Percentiles rank a stretch among this genome's conserved stretches.
phyloP scores from a whole-genome alignment of 768 basidiomycete species.

The Trametes coccinea region DNA sequence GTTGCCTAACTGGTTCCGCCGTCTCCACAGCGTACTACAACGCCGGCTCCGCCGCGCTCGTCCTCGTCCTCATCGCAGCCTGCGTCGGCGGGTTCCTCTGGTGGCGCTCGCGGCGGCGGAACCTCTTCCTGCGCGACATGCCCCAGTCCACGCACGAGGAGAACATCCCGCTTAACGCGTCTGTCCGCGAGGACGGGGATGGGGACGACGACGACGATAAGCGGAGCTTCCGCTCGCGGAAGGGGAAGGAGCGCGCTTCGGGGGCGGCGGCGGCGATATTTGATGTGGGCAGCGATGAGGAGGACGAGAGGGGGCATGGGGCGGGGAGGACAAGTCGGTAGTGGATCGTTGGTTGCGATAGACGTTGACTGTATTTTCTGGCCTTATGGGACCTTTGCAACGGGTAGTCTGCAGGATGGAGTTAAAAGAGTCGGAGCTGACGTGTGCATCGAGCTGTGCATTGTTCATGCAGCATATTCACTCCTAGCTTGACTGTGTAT shows the following conservation, averaged over 20 bases:
- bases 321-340: not conserved
- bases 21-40: constrained; percentile 81
- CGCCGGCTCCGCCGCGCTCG: constrained; percentile 83
- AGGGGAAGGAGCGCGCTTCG: constrained; percentile 39
- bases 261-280: constrained; percentile 39
- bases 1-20: not conserved
- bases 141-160: constrained; percentile 55
- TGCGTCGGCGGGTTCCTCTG: constrained; percentile 77
- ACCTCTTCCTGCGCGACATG: constrained; percentile 39
- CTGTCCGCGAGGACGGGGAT: constrained; percentile 25
- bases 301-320: constrained; percentile 39
- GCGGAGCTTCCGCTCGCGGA: constrained; percentile 21
- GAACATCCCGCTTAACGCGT: constrained; percentile 62
- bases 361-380: not conserved
- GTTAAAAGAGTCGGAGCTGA: too few relatives aligned
- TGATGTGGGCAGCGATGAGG: constrained; percentile 48
- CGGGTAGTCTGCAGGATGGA: too few relatives aligned
- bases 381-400: not conserved
- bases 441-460: too few relatives aligned
- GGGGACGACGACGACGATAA: constrained; percentile 17
- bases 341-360: not conserved
- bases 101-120: constrained; percentile 62
- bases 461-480: too few relatives aligned
- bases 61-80: constrained; percentile 70
- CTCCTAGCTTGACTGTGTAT: too few relatives aligned